Base-by-base conservation (phyloP, 2,329 filamentous ascomycete species). In the Trichophyton mentagrophytes region DNA sequence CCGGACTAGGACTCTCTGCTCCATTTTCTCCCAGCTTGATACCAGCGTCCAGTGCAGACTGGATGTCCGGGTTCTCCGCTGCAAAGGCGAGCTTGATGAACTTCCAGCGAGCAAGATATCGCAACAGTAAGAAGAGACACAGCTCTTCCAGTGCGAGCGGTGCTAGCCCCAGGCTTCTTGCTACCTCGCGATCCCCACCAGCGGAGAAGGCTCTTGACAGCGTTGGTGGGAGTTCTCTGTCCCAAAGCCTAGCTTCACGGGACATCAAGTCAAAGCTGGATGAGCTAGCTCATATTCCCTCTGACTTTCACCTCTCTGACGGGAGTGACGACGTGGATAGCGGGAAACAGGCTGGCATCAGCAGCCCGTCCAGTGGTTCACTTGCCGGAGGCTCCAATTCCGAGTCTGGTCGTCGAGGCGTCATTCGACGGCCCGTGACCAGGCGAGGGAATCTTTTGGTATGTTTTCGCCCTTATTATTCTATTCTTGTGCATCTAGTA, bases 201-300 rank as follows among this genome's bases (percentile, higher is more conserved):
- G 77, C 83, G 0, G 75, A 77, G 65, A 78, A 79, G 64, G 82
- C 78, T 58, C 78, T 81, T 25, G 81, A 85, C 63, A 77, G 76
- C 49, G 73, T 75, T 3, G 73, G 72, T 40, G 77, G 75, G 58
- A 79, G 80, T 11, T 84, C 82, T 67, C 84, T 85, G 69, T 77
- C 76, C 1, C 55, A 57, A 6, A 40, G 3, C 33, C 22, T 30
- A 25, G 33, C 33, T 13, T 22, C 38, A 15, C 11, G 33, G 7
- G 55, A 57, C 1, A 20, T 40, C 20, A 72, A 79, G 47, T 81
- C 87, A 7, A 82, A 92, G 51, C 81, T 92, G 49, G 91, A 96
- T 73, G 96, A 90, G 71, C 85, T 97, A 63, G 95, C 89, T 65
- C 85, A 93, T 77, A 90, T 91, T 42, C 91, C 91, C 15, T 91